Evolutionary conservation across 805 yeast species (phyloP).

Genomic region (Schizosaccharomyces octosporus): DNA sequence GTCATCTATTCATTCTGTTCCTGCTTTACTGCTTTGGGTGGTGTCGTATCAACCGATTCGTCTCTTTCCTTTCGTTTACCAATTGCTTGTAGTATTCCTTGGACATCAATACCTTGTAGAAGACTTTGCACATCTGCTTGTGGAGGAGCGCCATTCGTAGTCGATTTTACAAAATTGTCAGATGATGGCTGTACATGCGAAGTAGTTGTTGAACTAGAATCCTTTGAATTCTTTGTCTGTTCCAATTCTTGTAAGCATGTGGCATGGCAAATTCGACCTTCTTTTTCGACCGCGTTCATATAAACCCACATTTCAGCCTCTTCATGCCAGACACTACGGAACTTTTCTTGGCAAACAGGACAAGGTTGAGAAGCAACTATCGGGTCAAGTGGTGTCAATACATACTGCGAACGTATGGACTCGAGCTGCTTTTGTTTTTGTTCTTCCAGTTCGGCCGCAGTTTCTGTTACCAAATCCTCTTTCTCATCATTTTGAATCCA

Average conservation of each 20-base stretch:
- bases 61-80: not conserved
- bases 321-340: constrained; percentile 43
- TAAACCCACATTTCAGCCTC: constrained; percentile 64
- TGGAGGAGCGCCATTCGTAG: constrained; percentile 5
- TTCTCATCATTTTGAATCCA: constrained; percentile 18
- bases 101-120: not conserved
- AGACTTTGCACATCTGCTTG: not conserved
- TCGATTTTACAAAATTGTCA: constrained; percentile 4
- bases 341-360: constrained; percentile 44
- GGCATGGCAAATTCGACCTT: constrained; percentile 33
- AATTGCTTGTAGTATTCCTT: not conserved
- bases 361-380: constrained; percentile 33
- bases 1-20: not conserved
- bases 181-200: constrained; percentile 12
- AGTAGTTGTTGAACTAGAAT: not conserved
- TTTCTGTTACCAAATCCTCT: constrained; percentile 5
- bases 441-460: constrained; percentile 4
- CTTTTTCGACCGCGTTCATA: constrained; percentile 34
- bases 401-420: constrained; percentile 20
- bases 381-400: constrained; percentile 41
- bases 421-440: constrained; percentile 6
- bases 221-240: not conserved
- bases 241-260: constrained; percentile 34
- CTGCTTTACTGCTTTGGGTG: not conserved
- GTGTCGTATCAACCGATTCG: not conserved